Evolutionary conservation across 371 early-diverging fungal genomes (phyloP).

Genomic region (Mortierella sp.): DNA sequence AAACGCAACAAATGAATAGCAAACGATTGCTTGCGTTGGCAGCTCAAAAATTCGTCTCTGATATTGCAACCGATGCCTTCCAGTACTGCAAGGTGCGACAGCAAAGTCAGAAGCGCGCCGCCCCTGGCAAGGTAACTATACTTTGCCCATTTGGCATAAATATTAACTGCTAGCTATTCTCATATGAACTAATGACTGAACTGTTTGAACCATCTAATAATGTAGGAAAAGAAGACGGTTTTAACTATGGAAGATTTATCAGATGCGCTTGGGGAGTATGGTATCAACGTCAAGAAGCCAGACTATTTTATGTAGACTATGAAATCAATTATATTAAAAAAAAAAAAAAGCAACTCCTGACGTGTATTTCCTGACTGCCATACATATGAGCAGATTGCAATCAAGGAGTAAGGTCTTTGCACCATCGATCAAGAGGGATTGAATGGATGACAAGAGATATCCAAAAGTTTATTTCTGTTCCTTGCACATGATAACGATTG

Average conservation of each 20-base stretch:
- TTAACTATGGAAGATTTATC: slow-evolving; percentile 95
- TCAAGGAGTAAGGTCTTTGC: too few species aligned
- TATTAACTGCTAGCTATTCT: background rate
- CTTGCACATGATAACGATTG: too few species aligned
- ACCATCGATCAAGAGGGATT: too few species aligned
- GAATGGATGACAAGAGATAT: too few species aligned
- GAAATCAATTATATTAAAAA: background rate
- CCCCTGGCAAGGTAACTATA: slow-evolving; percentile 48
- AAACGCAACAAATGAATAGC: slow-evolving; percentile 48
- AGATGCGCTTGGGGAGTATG: slow-evolving; percentile 92
- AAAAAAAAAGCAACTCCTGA: too few species aligned
- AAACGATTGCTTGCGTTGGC: slow-evolving; percentile 93
- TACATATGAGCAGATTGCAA: too few species aligned
- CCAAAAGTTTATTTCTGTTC: too few species aligned
- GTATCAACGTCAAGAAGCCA: slow-evolving; percentile 94
- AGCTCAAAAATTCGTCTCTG: slow-evolving; percentile 95
- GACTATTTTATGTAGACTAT: slow-evolving; percentile 80
- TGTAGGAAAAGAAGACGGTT: slow-evolving; percentile 84
- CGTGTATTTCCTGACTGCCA: too few species aligned
- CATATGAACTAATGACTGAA: background rate
- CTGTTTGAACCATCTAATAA: background rate
- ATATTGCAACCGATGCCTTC: slow-evolving; percentile 94
- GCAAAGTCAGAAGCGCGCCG: slow-evolving; percentile 67
- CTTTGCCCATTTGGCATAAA: background rate
- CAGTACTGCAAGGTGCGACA: slow-evolving; percentile 93